phyloP scores from a whole-genome alignment of 352 stramenopile species.

The Hyaloperonospora arabidopsidis region DNA sequence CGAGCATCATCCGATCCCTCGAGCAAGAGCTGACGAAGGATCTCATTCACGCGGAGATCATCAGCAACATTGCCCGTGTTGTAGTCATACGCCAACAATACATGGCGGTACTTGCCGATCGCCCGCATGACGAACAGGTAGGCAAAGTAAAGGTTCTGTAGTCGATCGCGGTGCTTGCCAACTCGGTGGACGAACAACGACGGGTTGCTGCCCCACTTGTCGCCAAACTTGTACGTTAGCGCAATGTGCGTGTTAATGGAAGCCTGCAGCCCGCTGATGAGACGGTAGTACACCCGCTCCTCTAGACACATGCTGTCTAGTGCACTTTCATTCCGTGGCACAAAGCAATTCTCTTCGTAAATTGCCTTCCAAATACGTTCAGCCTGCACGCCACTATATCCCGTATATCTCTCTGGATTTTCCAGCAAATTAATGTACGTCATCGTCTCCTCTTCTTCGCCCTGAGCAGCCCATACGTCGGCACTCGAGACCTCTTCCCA shows the following conservation, averaged over 20 bases:
- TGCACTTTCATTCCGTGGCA: constrained; percentile 46
- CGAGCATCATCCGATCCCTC: constrained; percentile 38
- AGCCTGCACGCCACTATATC: constrained; percentile 90
- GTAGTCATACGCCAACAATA: constrained; percentile 93
- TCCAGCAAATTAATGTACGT: constrained; percentile 93
- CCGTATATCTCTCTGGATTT: constrained; percentile 98
- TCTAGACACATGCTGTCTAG: constrained; percentile 83
- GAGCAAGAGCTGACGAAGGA: constrained; percentile 61
- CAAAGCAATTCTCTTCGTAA: constrained; percentile 97
- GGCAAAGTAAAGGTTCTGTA: constrained; percentile 98
- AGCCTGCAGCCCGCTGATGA: constrained; percentile 93
- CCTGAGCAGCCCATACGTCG: constrained; percentile 58
- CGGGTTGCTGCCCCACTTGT: constrained; percentile 66
- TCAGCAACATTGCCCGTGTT: constrained; percentile 89
- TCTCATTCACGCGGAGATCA: constrained; percentile 59
- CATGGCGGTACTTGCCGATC: constrained; percentile 87
- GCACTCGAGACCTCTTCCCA: constrained; percentile 56
- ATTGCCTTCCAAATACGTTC: constrained; percentile 94
- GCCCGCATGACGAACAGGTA: constrained; percentile 96
- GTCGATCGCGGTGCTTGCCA: constrained; percentile 87
- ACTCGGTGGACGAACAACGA: constrained; percentile 86
- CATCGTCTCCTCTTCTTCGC: constrained; percentile 55
- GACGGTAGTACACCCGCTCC: constrained; percentile 93
- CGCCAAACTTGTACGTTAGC: constrained; percentile 72
- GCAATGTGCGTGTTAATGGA: constrained; percentile 94